A percentile compares a stretch with the other conserved stretches of the same genome.
These are phyloP conservation scores for Suillus brevipes DNA, from an alignment of 768 basidiomycete genomes.

Conservation along the genomic window DNA sequence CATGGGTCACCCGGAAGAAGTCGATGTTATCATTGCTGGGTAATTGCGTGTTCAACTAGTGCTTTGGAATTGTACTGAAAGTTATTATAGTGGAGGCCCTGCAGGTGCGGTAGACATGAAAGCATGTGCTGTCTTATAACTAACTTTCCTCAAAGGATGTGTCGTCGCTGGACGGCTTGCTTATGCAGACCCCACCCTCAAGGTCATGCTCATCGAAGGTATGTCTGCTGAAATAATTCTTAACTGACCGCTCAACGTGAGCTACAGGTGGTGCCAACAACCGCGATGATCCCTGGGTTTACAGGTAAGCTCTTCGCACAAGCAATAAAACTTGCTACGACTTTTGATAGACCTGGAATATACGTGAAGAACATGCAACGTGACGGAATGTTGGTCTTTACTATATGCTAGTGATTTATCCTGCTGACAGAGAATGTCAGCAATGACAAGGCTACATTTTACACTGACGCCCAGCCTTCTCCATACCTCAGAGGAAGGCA, in stretches of 20 bases:
- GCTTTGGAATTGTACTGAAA: conserved; percentile 11
- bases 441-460: conserved; percentile 76
- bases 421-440: conserved; percentile 32
- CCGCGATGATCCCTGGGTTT: conserved; percentile 74
- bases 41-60: conserved; percentile 17
- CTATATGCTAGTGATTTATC: neutral
- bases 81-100: conserved; percentile 52
- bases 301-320: conserved; percentile 39
- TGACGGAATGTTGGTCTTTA: conserved; percentile 56
- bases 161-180: conserved; percentile 70
- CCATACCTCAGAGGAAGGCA: conserved; percentile 59
- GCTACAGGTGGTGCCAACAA: conserved; percentile 63
- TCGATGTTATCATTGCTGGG: conserved; percentile 70
- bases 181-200: conserved; percentile 68
- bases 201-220: conserved; percentile 79
- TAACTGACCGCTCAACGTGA: neutral
- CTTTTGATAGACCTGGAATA: conserved; percentile 54
- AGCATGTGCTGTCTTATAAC: neutral
- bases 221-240: conserved; percentile 7
- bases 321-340: neutral
- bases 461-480: conserved; percentile 59
- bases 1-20: conserved; percentile 63
- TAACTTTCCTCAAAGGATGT: conserved; percentile 42
- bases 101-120: conserved; percentile 40
- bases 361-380: conserved; percentile 72